Evolutionary conservation across 495 filamentous ascomycete genomes (phyloP), one percentile per base, ranked within the genome.

Genomic region (Penicillium parvum): DNA sequence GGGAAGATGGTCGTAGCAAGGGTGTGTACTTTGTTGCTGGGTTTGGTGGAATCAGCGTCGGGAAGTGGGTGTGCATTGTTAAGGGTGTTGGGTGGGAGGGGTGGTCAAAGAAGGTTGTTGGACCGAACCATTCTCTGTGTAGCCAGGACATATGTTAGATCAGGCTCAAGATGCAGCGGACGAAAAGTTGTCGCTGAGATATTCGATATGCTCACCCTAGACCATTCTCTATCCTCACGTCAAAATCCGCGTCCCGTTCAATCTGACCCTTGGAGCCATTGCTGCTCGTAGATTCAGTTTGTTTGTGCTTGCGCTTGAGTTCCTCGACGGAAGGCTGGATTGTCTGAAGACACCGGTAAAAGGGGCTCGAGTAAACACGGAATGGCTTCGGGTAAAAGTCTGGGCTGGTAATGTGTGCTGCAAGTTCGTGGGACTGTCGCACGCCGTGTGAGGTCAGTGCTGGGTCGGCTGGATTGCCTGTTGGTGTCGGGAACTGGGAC

Each of bases 301-400:
- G 25, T 21, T 43, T 32, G n/a, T 60, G 53, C 35, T 39, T 37
- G 41, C 61, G 52, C 35, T 65, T 69, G 46, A 83, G 63, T 19
- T 61, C 60, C 47, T 82, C 74, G 8, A 86, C 75, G 16, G 79
- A 76, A 0, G 90, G 90, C 38, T 66, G 58, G 29, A 96, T 76
- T 0, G 92, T 97, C 63, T 96, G 87, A 14, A 97, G 68, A 60
- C 92, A 98, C 40, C 92, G 79, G 63, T 95, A 97, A 57, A 90
- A 96, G 10, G 89, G 88, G 47, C 82, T 88, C 10, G 75, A 83
- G 69, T 95, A 96, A 52, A 96, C 68, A 2, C 68, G 52, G 29
- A 67, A 71, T n/a, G 69, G 69, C 39, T 79, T 74, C 17, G 90
- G 84, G 23, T 82, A 75, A 8, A 88, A 84, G 16, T 81, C 60